Percentiles rank a stretch among this genome's conserved stretches.
Conservation (phyloP, 306 rosid species). For the Rosa rugosa region DNA sequence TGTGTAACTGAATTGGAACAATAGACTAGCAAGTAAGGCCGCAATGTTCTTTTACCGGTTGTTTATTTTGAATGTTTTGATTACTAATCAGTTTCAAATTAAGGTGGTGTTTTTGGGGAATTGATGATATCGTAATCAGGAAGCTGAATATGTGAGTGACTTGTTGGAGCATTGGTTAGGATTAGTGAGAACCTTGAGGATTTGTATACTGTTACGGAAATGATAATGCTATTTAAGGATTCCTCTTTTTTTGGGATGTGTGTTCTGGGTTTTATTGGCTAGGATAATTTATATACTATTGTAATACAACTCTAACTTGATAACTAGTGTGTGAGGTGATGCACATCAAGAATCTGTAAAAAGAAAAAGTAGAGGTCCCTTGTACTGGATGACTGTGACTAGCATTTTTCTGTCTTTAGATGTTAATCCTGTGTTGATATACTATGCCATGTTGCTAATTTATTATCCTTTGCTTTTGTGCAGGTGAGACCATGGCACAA, state of each 20-base stretch:
- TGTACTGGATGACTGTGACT: neutral
- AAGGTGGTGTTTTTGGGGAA: neutral
- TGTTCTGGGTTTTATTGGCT: neutral
- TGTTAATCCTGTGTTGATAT: neutral
- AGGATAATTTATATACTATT: neutral
- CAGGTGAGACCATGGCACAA: constrained; percentile 29
- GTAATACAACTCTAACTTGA: neutral
- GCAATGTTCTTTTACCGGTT: neutral
- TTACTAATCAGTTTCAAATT: neutral
- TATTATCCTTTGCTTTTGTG: constrained; percentile 4
- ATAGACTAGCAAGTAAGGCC: neutral
- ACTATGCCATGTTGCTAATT: neutral
- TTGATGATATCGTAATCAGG: neutral
- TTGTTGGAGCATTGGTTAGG: neutral
- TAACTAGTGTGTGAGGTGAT: neutral
- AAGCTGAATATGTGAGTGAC: neutral
- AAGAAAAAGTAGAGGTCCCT: neutral
- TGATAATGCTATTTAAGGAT: neutral
- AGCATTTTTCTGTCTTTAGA: neutral
- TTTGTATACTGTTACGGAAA: neutral
- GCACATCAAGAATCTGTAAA: neutral
- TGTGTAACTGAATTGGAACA: neutral
- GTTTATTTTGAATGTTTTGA: neutral
- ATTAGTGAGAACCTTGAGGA: neutral
- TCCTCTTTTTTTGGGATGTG: neutral